Evolutionary conservation across 768 basidiomycete genomes (phyloP), one percentile per base, ranked within the genome.

Genomic region (Tulasnella sp.): DNA sequence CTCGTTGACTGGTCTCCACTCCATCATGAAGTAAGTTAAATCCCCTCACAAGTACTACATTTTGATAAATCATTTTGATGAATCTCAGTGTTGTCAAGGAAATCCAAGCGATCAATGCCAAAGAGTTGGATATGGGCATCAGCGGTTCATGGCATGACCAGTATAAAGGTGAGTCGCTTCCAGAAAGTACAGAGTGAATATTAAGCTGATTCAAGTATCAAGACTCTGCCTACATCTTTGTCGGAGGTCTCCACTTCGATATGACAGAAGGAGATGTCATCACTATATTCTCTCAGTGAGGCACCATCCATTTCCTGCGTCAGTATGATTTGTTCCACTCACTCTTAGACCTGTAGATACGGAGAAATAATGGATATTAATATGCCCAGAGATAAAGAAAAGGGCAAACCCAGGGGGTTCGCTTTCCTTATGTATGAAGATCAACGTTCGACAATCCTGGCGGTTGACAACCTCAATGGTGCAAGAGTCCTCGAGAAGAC

Each of bases 351-450:
- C 27, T 30, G 29, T 64, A 97, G 93, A 72, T 97, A 88, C 73
- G 94, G 94, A n/a, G 94, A 98, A 67, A 79, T 97, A 31, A 84
- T 92, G 75, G 92, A 99, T 67, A 75, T 97, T 60, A 92, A 98
- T 69, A 78, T 99, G 71, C 93, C 96, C 27, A 80, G 93, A 50
- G 92, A 96, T 74, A 93, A 92, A 68, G 78, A 85, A 56, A 94
- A 94, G 0, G 91, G 92, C 24, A 93, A 94, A 68, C 76, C 85
- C 0, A 83, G 74, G 67, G 96, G 96, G 1, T 99, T 98, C 69
- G 93, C 81, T 8, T 99, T 97, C 74, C 76, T 98, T 63, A 97
- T 98, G 96, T 99, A 98, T 71, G 92, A 94, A 72, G 92, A 99
- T 71, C 96, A 99, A 73, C 81, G 91, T 49, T 94, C 91, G 61